Evolutionary conservation across 2,329 filamentous ascomycete genomes (phyloP).

Genomic region (Ophioceras dolichostomum): DNA sequence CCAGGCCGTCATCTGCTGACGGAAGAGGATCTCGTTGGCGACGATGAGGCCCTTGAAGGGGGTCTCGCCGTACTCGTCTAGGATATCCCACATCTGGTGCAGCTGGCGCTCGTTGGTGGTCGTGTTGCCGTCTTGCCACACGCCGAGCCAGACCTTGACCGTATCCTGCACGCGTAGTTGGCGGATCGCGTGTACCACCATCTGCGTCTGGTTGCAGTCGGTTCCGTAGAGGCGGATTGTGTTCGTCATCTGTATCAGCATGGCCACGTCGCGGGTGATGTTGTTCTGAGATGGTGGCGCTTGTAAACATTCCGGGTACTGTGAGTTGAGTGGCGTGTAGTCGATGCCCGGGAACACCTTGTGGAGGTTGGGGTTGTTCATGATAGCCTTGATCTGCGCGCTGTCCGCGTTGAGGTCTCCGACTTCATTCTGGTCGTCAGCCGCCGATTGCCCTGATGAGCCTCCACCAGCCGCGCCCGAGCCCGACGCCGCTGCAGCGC

Average conservation of each 20-base stretch:
- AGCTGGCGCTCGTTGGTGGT: conserved; percentile 81
- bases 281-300: conserved; percentile 86
- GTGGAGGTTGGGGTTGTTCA: conserved; percentile 73
- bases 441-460: conserved; percentile 34
- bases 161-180: conserved; percentile 55
- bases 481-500: too few relatives aligned
- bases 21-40: conserved; percentile 69
- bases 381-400: conserved; percentile 57
- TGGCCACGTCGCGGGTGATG: conserved; percentile 79
- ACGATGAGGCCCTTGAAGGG: conserved; percentile 76
- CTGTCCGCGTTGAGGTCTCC: conserved; percentile 66
- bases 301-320: conserved; percentile 72
- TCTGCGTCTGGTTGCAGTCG: conserved; percentile 94
- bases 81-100: conserved; percentile 69
- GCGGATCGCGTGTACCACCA: conserved; percentile 76
- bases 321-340: conserved; percentile 83
- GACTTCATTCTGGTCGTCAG: conserved; percentile 47
- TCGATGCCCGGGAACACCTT: conserved; percentile 93
- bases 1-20: conserved; percentile 58
- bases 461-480: conserved; percentile 11
- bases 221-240: conserved; percentile 83
- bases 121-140: conserved; percentile 76
- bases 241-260: conserved; percentile 83
- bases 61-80: conserved; percentile 51
- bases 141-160: conserved; percentile 87